phyloP scores from a whole-genome alignment of 176 grass and related monocot genomes.

The Lolium rigidum region DNA sequence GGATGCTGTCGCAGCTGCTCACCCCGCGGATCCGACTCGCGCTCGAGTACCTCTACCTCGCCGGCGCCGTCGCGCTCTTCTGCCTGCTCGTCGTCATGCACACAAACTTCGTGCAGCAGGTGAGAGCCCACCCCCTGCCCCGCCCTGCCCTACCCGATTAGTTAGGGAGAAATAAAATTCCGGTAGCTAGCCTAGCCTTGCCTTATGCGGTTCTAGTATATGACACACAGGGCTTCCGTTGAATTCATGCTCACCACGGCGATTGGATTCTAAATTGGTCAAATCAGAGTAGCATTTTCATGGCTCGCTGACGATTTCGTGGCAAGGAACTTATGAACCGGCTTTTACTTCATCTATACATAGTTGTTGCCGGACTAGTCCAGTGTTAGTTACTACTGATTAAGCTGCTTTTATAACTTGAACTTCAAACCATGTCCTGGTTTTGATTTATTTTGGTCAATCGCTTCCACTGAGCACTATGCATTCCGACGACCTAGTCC shows the following conservation, averaged over 20 bases:
- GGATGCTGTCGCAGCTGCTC: constrained; percentile 97
- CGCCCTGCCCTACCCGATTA: background rate
- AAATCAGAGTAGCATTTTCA: background rate
- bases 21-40: constrained; percentile 90
- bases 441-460: constrained; percentile 2
- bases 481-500: background rate
- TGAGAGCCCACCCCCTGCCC: background rate
- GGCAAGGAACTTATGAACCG: background rate
- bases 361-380: background rate
- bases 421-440: background rate
- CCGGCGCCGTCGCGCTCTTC: constrained; percentile 83
- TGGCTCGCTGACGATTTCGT: background rate
- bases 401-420: background rate
- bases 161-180: background rate
- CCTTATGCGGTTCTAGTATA: background rate
- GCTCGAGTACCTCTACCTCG: constrained; percentile 89
- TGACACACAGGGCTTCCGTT: background rate
- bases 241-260: background rate
- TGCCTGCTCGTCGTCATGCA: constrained; percentile 97
- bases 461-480: background rate
- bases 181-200: background rate
- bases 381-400: background rate
- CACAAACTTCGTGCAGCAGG: constrained; percentile 99
- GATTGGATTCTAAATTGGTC: background rate
- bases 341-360: background rate